Evolutionary conservation across 1,284 basidiomycete species (phyloP), one percentile per base, ranked within the genome.

Genomic region (Fistulina hepatica): DNA sequence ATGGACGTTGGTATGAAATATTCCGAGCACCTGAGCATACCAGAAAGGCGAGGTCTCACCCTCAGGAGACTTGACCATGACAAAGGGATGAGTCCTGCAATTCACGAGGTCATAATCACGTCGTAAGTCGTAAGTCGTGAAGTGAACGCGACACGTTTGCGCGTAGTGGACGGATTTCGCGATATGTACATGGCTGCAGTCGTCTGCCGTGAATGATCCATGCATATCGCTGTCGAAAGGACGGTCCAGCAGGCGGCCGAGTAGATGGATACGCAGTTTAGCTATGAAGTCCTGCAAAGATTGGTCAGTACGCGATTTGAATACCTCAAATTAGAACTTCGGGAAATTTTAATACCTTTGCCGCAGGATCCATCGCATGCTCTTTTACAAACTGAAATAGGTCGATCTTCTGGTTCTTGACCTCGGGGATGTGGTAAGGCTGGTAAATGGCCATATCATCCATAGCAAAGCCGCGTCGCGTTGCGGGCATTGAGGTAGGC

Each of bases 31-130:
- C 10, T 31, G 40, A 9, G 33, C 33, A 24, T 40, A 40, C 39
- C 39, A 40, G 20, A 27, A 40, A 9, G 39, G 33, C 27, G 38
- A 34, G 10, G 26, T 25, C 11, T 35, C 36, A 2, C 30, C 17
- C 15, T 50, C 42, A 1, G 39, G 36, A 5, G 41, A 45, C 12
- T 28, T 33, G 10, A 45, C 36, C 44, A 49, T 51, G 15, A 45
- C 28, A 31, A 43, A 36, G 10, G 34, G 34, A 32, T 54, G 50
- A n/a, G n/a, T n/a, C n/a, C n/a, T n/a, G n/a, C n/a, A n/a, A 32
- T 32, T 8, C 9, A 32, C 10, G 11, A n/a, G 30, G n/a, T 17
- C n/a, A 17, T 8, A 16, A 30, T 17, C 6, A 5, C 19, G 17
- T 21, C 12, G n/a, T 21, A 40, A 9, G 24, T 35, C 13, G 12